These are phyloP conservation scores for Colletotrichum acutatum DNA, from an alignment of 2,329 filamentous ascomycete species.

Conservation along the genomic window DNA sequence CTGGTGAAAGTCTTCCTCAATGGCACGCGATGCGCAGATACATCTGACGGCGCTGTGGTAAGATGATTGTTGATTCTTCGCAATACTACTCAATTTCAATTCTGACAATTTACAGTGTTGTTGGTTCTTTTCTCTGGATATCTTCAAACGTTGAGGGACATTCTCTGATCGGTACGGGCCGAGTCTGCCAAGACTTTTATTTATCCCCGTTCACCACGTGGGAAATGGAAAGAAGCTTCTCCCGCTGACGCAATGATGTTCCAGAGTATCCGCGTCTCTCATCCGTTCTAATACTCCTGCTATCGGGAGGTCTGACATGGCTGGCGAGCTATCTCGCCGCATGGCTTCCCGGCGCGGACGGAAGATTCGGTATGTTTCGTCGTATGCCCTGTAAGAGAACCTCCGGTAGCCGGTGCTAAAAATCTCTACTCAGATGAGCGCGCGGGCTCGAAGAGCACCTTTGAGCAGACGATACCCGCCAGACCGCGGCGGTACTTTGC, in stretches of 20 bases:
- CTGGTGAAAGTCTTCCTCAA: conserved; percentile 25
- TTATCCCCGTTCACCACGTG: not conserved
- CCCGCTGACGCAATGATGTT: not conserved
- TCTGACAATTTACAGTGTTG: conserved; percentile 47
- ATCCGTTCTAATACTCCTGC: conserved; percentile 56
- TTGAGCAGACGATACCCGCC: conserved; percentile 50
- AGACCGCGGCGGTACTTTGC: conserved; percentile 60
- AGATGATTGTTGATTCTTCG: not conserved
- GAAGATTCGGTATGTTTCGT: conserved; percentile 52
- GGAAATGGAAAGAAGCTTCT: not conserved
- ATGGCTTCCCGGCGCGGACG: conserved; percentile 59
- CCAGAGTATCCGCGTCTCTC: conserved; percentile 62
- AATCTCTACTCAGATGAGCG: conserved; percentile 20
- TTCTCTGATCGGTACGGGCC: conserved; percentile 57
- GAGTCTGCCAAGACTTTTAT: not conserved
- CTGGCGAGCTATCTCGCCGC: conserved; percentile 53
- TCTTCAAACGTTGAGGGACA: conserved; percentile 58
- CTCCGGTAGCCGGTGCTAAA: not conserved
- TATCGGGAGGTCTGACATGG: conserved; percentile 56
- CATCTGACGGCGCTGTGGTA: conserved; percentile 51
- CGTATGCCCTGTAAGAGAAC: not conserved
- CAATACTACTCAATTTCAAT: not conserved
- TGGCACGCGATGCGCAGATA: conserved; percentile 46
- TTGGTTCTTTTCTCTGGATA: conserved; percentile 61
- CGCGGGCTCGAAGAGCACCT: conserved; percentile 6